Evolutionary conservation across 2,329 filamentous ascomycete species (phyloP).

Genomic region (Lachnellula occidentalis): DNA sequence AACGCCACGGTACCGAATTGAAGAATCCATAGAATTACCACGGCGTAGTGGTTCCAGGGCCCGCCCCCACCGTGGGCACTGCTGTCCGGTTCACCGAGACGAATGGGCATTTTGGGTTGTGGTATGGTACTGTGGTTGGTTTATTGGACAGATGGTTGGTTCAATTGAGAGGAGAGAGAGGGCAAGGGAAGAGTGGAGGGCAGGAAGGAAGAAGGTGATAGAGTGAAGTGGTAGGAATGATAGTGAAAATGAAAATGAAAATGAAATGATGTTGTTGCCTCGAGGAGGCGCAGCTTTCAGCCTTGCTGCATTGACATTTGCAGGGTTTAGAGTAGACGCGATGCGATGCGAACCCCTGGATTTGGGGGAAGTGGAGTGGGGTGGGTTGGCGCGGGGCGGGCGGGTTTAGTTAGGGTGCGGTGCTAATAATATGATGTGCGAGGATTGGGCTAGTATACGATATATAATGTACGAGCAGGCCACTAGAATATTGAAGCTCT

Average conservation of each 20-base stretch:
- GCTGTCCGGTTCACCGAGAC: not conserved
- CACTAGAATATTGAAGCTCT: no score
- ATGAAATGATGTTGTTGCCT: not conserved
- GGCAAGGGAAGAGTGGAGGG: not conserved
- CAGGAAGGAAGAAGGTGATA: not conserved
- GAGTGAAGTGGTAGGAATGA: not conserved
- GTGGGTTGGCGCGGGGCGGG: no score
- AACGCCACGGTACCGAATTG: not conserved
- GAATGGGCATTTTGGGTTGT: conserved; percentile 1
- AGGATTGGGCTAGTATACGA: not conserved
- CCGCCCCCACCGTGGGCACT: not conserved
- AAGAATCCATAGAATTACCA: not conserved
- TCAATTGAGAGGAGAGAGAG: not conserved
- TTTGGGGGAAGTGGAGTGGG: not conserved
- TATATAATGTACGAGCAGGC: no score
- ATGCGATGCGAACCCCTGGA: not conserved
- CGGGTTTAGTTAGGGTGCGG: not conserved
- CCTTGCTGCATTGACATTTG: not conserved
- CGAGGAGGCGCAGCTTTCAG: not conserved
- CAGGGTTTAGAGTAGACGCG: not conserved
- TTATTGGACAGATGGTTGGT: no score
- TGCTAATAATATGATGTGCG: not conserved
- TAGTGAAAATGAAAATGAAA: not conserved
- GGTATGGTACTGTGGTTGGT: no score
- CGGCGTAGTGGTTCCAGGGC: not conserved